Conservation (phyloP, 1,139 yeast genomes). For the Kodamaea sp. region DNA sequence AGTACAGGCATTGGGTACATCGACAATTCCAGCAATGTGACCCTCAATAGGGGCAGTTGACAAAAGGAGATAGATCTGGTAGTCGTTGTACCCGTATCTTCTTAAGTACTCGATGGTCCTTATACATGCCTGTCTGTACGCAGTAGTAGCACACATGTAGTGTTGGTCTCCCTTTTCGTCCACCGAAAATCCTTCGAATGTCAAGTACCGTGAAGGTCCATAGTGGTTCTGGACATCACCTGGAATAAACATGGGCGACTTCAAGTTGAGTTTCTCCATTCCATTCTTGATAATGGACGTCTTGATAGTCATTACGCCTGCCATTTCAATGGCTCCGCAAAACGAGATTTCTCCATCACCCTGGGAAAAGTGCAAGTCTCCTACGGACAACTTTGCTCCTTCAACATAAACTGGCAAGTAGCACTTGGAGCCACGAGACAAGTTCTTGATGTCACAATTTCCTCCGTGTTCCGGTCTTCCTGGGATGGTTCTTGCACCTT, state of each 20-base stretch:
- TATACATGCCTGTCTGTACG: constrained; percentile 50
- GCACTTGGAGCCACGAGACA: constrained; percentile 49
- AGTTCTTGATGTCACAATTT: constrained; percentile 51
- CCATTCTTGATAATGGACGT: constrained; percentile 43
- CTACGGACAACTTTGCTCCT: constrained; percentile 50
- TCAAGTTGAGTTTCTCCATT: constrained; percentile 37
- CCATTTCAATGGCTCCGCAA: constrained; percentile 57
- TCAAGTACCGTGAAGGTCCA: constrained; percentile 49
- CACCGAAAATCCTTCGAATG: constrained; percentile 55
- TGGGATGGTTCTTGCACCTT: constrained; percentile 53
- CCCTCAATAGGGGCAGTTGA: constrained; percentile 49
- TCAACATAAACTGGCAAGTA: constrained; percentile 48
- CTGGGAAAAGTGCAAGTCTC: constrained; percentile 52
- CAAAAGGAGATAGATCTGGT: constrained; percentile 46
- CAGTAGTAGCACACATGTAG: constrained; percentile 47
- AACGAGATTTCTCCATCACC: constrained; percentile 56
- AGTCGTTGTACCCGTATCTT: constrained; percentile 50
- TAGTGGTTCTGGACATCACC: constrained; percentile 49
- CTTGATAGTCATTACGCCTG: constrained; percentile 46
- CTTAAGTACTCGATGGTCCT: constrained; percentile 51
- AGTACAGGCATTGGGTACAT: constrained; percentile 53
- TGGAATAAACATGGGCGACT: constrained; percentile 48
- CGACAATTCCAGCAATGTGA: constrained; percentile 52
- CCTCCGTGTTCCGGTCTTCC: constrained; percentile 57
- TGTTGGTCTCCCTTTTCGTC: constrained; percentile 46